phyloP scores from a whole-genome alignment of 2,329 filamentous ascomycete genomes.

The Catunica adiposa region DNA sequence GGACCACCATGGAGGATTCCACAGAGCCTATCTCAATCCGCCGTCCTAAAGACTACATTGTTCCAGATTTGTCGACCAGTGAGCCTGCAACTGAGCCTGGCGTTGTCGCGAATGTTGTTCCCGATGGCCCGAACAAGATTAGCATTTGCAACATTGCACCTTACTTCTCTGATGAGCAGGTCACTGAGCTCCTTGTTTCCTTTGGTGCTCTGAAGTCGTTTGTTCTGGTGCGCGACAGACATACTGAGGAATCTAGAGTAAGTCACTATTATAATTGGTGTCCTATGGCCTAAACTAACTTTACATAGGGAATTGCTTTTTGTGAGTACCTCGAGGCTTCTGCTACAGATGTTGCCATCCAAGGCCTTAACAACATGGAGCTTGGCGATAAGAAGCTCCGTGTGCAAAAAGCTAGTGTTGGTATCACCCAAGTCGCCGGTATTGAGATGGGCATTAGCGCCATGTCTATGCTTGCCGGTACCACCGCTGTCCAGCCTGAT shows the following conservation, averaged over 20 bases:
- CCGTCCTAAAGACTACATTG: slow-evolving; percentile 93
- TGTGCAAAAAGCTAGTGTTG: slow-evolving; percentile 78
- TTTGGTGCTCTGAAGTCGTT: slow-evolving; percentile 93
- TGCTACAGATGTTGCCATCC: slow-evolving; percentile 69
- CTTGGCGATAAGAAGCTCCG: slow-evolving; percentile 74
- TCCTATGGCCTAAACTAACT: background rate
- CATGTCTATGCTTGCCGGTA: slow-evolving; percentile 93
- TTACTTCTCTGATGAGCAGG: slow-evolving; percentile 80
- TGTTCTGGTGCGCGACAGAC: slow-evolving; percentile 69
- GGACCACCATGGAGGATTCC: slow-evolving; percentile 57
- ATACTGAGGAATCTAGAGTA: slow-evolving; percentile 75
- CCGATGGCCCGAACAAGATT: slow-evolving; percentile 90
- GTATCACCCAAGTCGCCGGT: slow-evolving; percentile 79
- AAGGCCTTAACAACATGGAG: slow-evolving; percentile 84
- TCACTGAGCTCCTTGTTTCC: slow-evolving; percentile 72
- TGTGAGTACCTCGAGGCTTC: slow-evolving; percentile 73
- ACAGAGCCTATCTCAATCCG: slow-evolving; percentile 55
- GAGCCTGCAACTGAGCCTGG: background rate
- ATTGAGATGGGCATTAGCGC: slow-evolving; percentile 93
- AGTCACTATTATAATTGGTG: slow-evolving; percentile 25
- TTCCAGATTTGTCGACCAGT: slow-evolving; percentile 39
- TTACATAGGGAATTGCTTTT: slow-evolving; percentile 74
- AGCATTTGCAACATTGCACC: slow-evolving; percentile 76
- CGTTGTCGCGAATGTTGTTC: slow-evolving; percentile 45
- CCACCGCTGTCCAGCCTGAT: slow-evolving; percentile 62